Evolutionary conservation across 2,329 filamentous ascomycete genomes (phyloP), one percentile per base, ranked within the genome.

Genomic region (Dryadomyces quercivorus): DNA sequence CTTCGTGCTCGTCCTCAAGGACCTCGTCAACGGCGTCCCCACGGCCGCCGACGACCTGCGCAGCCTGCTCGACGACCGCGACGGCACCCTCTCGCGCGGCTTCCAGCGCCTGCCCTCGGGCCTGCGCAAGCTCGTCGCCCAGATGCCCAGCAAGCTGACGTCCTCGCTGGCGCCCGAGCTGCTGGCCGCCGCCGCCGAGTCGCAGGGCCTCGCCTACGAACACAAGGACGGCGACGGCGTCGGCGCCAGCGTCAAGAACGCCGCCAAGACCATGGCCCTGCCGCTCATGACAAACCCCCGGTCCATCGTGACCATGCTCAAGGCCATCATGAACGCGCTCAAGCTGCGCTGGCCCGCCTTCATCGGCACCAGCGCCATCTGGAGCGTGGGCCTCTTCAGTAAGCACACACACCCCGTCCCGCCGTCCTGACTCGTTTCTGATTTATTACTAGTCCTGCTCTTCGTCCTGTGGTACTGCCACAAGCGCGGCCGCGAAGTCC

Each of bases 381-480:
- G 94, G 82, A 93, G 88, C 59, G 73, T 97, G 60, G 90, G 88
- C 0, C 72, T 97, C 1, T 95, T 94, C 64, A 75, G 89, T 92
- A 77, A 76, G 85, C 26, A 31, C n/a, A 31, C 26, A 31, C 26
- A 31, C 26, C 8, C 26, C 26, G 22, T 42, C 36, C 43, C 22
- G 31, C 51, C 21, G 18, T 31, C 45, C n/a, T 8, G 5, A 40
- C 21, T 38, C 42, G 26, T 36, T 10, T 51, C 16, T 42, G 0
- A 2, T 16, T 9, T 18, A 58, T 43, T 4, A 15, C 2, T 55
- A 87, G 88, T 97, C 54, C 77, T 97, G 16, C 78, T 98, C 55
- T 93, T 95, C 65, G 88, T 95, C 47, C 84, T 97, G 63, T 98
- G 92, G 91, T 98, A 97, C 71, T 97, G 91, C 71, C 86, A 97